A percentile compares a stretch with the other conserved stretches of the same genome.
phyloP scores from a whole-genome alignment of 305 asterid species.

The Monarda citriodora region DNA sequence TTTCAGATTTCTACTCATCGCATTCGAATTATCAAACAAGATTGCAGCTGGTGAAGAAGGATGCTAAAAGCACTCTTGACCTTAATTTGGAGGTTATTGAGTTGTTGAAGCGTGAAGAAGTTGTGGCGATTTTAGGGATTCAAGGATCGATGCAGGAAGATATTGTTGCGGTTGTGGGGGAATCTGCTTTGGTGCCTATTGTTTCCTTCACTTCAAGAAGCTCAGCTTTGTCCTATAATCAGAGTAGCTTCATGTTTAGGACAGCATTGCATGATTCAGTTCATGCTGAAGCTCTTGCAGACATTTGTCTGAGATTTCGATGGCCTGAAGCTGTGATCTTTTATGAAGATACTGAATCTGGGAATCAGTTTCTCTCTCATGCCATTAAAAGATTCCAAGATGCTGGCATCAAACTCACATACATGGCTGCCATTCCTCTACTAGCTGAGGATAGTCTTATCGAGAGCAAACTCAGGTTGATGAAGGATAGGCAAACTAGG shows the following conservation, averaged over 20 bases:
- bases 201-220: conserved; percentile 42
- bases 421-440: conserved; percentile 18
- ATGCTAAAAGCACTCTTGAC: conserved; percentile 23
- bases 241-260: conserved; percentile 30
- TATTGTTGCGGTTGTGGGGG: background rate
- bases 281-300: conserved; percentile 28
- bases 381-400: conserved; percentile 34
- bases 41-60: conserved; percentile 22
- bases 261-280: conserved; percentile 33
- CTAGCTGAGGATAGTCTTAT: conserved; percentile 25
- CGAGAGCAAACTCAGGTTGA: conserved; percentile 9
- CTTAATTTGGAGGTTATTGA: conserved; percentile 28
- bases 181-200: conserved; percentile 31
- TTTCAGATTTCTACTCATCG: conserved; percentile 33
- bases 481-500: conserved; percentile 21
- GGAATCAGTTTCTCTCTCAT: conserved; percentile 31
- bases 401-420: conserved; percentile 22
- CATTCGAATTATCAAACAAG: conserved; percentile 33
- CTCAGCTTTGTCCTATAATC: conserved; percentile 13
- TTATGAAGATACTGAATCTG: conserved; percentile 39
- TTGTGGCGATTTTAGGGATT: conserved; percentile 39
- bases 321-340: conserved; percentile 44
- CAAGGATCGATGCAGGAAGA: conserved; percentile 25
- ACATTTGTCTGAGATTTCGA: conserved; percentile 28
- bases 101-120: conserved; percentile 34